Conservation (phyloP, 805 yeast genomes). For the Yamadazyma olivae region DNA sequence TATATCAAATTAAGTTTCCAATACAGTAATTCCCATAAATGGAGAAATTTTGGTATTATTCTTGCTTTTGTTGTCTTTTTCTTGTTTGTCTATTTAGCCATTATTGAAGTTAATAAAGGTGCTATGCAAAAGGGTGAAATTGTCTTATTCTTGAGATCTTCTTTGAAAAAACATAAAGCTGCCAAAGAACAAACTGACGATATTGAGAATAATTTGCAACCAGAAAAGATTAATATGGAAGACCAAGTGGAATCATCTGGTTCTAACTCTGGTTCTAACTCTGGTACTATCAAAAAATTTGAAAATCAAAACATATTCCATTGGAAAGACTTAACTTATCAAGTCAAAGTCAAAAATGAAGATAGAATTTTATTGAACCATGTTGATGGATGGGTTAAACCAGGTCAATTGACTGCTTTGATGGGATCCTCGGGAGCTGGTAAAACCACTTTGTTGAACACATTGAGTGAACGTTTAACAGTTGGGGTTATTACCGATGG, state of each 20-base stretch:
- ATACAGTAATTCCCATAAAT: constrained; percentile 57
- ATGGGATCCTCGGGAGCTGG: constrained; percentile 92
- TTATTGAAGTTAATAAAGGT: constrained; percentile 37
- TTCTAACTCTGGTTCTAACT: background rate
- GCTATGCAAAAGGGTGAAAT: constrained; percentile 44
- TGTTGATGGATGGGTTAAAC: constrained; percentile 67
- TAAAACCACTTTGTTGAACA: constrained; percentile 73
- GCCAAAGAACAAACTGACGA: constrained; percentile 13
- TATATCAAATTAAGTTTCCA: constrained; percentile 48
- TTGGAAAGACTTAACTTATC: constrained; percentile 37
- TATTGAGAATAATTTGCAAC: constrained; percentile 17
- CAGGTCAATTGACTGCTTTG: constrained; percentile 77
- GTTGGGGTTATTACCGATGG: constrained; percentile 73
- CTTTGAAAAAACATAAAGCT: constrained; percentile 27
- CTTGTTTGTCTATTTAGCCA: constrained; percentile 28
- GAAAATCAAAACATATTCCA: constrained; percentile 25
- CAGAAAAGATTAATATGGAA: constrained; percentile 25
- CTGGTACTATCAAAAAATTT: background rate
- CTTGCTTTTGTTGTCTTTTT: constrained; percentile 50
- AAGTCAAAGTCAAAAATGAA: constrained; percentile 35
- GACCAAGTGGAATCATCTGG: constrained; percentile 25
- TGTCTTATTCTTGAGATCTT: constrained; percentile 22
- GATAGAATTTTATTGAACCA: constrained; percentile 37
- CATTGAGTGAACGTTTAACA: constrained; percentile 67
- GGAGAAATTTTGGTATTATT: constrained; percentile 79